These are phyloP conservation scores for Beta lomatogona DNA, from an alignment of 179 eudicot genomes.

Conservation along the genomic window DNA sequence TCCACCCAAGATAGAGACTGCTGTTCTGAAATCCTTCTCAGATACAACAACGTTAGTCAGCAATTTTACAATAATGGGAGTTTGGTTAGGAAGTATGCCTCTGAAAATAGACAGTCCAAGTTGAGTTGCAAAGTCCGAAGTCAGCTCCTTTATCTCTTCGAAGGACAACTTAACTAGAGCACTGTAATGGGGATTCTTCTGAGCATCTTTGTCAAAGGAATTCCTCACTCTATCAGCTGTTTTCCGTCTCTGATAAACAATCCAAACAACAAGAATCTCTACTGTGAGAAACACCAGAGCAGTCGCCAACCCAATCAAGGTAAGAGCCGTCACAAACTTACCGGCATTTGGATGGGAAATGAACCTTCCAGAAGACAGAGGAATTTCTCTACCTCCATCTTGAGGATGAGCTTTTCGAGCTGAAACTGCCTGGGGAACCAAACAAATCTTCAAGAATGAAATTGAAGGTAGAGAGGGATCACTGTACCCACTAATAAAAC, in stretches of 20 bases:
- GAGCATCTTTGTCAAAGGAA: slow-evolving; percentile 44
- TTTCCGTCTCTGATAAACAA: slow-evolving; percentile 36
- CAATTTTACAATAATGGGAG: slow-evolving; percentile 45
- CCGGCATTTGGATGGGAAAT: slow-evolving; percentile 16
- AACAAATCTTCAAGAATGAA: slow-evolving; percentile 60
- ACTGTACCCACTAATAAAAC: slow-evolving; percentile 52
- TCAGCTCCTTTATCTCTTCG: slow-evolving; percentile 53
- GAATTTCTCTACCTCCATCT: slow-evolving; percentile 18
- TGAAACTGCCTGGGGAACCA: slow-evolving; percentile 62
- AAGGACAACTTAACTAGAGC: slow-evolving; percentile 45
- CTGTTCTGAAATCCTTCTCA: slow-evolving; percentile 53
- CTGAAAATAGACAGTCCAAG: slow-evolving; percentile 49
- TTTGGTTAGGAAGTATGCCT: slow-evolving; percentile 44
- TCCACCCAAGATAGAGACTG: slow-evolving; percentile 47
- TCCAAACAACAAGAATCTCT: slow-evolving; percentile 37
- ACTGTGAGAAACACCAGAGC: slow-evolving; percentile 33
- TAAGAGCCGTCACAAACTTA: slow-evolving; percentile 41
- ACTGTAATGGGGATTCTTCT: slow-evolving; percentile 46
- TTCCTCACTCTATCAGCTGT: slow-evolving; percentile 28
- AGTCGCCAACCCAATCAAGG: slow-evolving; percentile 43
- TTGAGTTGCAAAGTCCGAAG: slow-evolving; percentile 43
- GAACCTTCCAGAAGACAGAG: slow-evolving; percentile 25
- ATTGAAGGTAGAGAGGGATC: slow-evolving; percentile 43
- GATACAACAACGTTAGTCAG: slow-evolving; percentile 38
- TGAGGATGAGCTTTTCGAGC: slow-evolving; percentile 41